Conservation (phyloP, 1,284 basidiomycete genomes). For the Ceratobasidium sp. region DNA sequence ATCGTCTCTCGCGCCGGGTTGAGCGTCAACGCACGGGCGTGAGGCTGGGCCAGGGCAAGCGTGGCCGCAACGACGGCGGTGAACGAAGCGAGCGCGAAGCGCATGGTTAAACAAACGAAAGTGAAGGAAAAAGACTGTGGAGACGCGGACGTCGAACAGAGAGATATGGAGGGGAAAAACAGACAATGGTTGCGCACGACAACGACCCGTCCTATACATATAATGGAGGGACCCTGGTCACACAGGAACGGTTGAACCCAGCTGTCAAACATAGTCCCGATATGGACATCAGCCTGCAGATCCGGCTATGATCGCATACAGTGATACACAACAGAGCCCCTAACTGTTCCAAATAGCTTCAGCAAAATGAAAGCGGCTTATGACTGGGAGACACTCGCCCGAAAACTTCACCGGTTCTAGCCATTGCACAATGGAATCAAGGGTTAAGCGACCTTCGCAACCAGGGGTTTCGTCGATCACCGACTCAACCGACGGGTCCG, state of each 20-base stretch:
- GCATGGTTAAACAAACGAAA: slow-evolving; percentile 22
- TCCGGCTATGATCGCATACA: neutral
- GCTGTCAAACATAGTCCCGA: neutral
- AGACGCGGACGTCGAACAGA: neutral
- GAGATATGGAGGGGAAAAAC: neutral
- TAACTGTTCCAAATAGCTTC: too few species aligned
- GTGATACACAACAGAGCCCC: too few species aligned
- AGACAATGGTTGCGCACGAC: neutral
- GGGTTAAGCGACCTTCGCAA: too few species aligned
- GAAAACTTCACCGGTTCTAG: too few species aligned
- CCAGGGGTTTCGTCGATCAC: too few species aligned
- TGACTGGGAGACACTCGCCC: too few species aligned
- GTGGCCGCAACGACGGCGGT: neutral
- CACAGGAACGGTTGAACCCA: neutral
- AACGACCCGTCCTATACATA: neutral
- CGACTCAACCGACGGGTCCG: too few species aligned
- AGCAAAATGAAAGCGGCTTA: too few species aligned
- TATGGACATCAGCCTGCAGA: neutral
- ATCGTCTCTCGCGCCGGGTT: neutral
- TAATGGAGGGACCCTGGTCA: neutral
- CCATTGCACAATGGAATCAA: too few species aligned
- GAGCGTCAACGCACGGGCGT: neutral
- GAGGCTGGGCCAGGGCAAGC: slow-evolving; percentile 8
- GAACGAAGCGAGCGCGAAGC: slow-evolving; percentile 12
- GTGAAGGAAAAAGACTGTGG: slow-evolving; percentile 25